Base-by-base conservation (phyloP, 2,329 filamentous ascomycete genomes). In the Dothideomycetes sp. region DNA sequence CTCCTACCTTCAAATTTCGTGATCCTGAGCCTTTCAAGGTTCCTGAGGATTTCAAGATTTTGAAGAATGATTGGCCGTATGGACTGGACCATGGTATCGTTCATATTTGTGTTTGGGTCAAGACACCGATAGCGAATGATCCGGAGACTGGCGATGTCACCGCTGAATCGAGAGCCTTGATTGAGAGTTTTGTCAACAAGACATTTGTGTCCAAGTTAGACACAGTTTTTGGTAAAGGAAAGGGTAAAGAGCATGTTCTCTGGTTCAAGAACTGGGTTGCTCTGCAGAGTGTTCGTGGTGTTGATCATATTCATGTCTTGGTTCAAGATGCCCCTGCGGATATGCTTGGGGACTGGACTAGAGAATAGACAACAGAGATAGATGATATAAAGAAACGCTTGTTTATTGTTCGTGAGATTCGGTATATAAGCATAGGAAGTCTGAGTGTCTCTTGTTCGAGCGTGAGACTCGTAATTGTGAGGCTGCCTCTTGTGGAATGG, bases 231-330 rank as follows among this genome's bases (percentile, higher is more conserved):
- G 45, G 44, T 6, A 19, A 32, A 20, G 39, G 45, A 9, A 51
- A 53, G 43, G 58, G 62, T 58, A 32, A 47, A 16, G 65, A 66
- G 15, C 67, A 68, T 48, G 69, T 80, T 17, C 53, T 75, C 43
- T 80, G 76, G 76, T 80, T 80, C 53, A 79, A 78, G 64, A 80
- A 80, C 50, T 77, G 73, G 65, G 70, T 69, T 7, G 67, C 66
- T 25, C 51, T 79, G 56, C 76, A 80, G 58, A 78, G 73, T 49
- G 74, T 80, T 32, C 61, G 73, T 40, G 68, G 69, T 0, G 55
- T 76, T 22, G 73, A 76, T 49, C 73, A 76, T 61, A 61, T 76
- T 5, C 73, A 76, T 60, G 62, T 76, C 13, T 54, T 76, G 15
- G 56, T 76, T 1, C 61, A 59, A 37, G 65, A 68, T 57, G 68